Base-by-base conservation (phyloP, 208 protist genomes). In the Acanthamoeba royreba region DNA sequence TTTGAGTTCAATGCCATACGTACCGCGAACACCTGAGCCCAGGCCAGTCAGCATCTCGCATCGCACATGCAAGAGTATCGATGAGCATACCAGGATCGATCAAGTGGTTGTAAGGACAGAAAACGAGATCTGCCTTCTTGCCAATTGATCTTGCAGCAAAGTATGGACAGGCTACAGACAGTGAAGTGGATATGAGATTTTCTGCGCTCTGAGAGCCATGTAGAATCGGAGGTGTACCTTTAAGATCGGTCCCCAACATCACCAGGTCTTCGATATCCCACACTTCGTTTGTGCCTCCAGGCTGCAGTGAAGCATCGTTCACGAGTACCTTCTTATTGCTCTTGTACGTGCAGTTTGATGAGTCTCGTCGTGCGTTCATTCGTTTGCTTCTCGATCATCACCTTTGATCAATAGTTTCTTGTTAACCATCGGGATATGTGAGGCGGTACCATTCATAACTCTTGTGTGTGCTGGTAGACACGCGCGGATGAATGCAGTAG, bases 401-500 rank as follows among this genome's bases (percentile, higher is more conserved):
- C n/a, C n/a, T n/a, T n/a, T n/a, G n/a, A n/a, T n/a, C n/a, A n/a
- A n/a, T n/a, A n/a, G n/a, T n/a, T n/a, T n/a, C n/a, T n/a, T n/a
- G n/a, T n/a, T n/a, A n/a, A n/a, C n/a, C n/a, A n/a, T n/a, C n/a
- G n/a, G n/a, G n/a, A n/a, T n/a, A n/a, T n/a, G n/a, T n/a, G n/a
- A n/a, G n/a, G n/a, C n/a, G n/a, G n/a, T 53, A 81, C 88, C 88
- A 92, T 92, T 92, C 88, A 33, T 92, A 81, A 25, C 47, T 92
- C 61, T 92, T 92, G 61, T 92, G 53, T 22, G 17, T 13, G 46
- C 42, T 83, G 42, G 74, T 45, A 0, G 47, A 92, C 0, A 98
- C 93, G 31, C 95, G 38, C 15, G 94, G 96, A 95, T 99, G 97
- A 35, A 99, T 97, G 96, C 99, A 99, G 89, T 98, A 97, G 72